Conservation (phyloP, 805 yeast genomes). For the Tetrapisispora nanseiensis region DNA sequence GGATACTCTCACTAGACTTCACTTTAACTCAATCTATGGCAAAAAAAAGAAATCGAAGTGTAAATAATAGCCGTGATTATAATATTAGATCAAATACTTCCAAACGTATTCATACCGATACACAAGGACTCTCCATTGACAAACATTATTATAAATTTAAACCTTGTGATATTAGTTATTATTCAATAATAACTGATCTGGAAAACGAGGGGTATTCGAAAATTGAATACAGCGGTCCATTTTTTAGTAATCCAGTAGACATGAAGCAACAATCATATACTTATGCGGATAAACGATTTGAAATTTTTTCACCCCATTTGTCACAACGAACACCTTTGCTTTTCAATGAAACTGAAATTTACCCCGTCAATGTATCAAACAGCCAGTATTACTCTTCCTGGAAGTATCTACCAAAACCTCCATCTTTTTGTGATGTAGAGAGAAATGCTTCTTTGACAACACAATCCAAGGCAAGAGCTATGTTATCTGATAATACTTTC, state of each 20-base stretch:
- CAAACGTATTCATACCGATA: neutral
- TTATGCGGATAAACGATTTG: conserved; percentile 58
- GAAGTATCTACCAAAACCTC: conserved; percentile 43
- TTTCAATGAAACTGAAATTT: conserved; percentile 14
- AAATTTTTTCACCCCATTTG: conserved; percentile 34
- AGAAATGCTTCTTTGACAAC: neutral
- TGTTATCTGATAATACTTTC: too few relatives aligned
- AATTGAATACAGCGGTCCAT: conserved; percentile 53
- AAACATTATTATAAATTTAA: conserved; percentile 9
- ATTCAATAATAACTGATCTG: conserved; percentile 38
- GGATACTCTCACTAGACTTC: conserved; percentile 12
- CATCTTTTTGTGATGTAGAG: conserved; percentile 33
- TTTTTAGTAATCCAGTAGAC: conserved; percentile 45
- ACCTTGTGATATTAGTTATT: conserved; percentile 13
- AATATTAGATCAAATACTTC: neutral
- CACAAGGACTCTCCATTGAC: neutral
- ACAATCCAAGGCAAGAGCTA: too few relatives aligned
- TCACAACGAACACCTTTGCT: conserved; percentile 25
- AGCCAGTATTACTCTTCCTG: conserved; percentile 22
- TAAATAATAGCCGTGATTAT: neutral
- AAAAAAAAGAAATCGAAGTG: conserved; percentile 6
- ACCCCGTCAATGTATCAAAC: conserved; percentile 3
- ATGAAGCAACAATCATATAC: conserved; percentile 44
- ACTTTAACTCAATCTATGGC: conserved; percentile 19
- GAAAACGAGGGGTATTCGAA: conserved; percentile 40